These are phyloP conservation scores for Euryodendron excelsum DNA, from an alignment of 148 eudicot species.

Conservation along the genomic window DNA sequence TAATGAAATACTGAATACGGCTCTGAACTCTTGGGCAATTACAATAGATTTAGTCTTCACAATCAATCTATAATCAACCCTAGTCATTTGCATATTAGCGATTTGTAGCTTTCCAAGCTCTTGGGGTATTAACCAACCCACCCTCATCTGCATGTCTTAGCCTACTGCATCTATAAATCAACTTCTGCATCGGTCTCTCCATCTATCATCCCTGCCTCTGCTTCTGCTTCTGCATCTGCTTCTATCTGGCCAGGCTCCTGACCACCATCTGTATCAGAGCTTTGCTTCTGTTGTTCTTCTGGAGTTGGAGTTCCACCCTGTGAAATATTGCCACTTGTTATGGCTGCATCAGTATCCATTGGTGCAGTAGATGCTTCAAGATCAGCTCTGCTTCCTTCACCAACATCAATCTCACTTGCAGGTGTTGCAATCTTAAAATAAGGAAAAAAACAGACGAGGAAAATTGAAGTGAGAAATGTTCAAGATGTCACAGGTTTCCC, in stretches of 20 bases:
- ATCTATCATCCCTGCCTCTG: slow-evolving; percentile 66
- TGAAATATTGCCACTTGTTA: slow-evolving; percentile 50
- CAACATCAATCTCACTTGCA: slow-evolving; percentile 63
- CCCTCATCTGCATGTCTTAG: not conserved
- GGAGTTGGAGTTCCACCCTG: slow-evolving; percentile 57
- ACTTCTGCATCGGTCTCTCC: slow-evolving; percentile 84
- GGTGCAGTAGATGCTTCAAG: slow-evolving; percentile 57
- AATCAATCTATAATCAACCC: not conserved
- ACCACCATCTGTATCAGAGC: slow-evolving; percentile 54
- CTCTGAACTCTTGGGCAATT: not conserved
- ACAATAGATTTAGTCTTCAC: not conserved
- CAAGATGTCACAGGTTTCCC: not conserved
- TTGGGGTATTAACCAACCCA: not conserved
- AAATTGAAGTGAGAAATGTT: not conserved
- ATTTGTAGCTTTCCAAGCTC: not conserved
- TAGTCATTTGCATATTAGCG: not conserved
- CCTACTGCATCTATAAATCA: slow-evolving; percentile 54
- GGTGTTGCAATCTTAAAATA: slow-evolving; percentile 43
- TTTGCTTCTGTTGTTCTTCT: slow-evolving; percentile 66
- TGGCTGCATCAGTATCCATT: slow-evolving; percentile 56
- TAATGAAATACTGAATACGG: not conserved
- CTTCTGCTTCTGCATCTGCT: slow-evolving; percentile 52
- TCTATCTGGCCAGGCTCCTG: slow-evolving; percentile 80
- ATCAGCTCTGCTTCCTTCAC: slow-evolving; percentile 59
- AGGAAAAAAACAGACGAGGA: not conserved